Conservation (phyloP, 495 filamentous ascomycete genomes). For the Hypoxylon fuscum region DNA sequence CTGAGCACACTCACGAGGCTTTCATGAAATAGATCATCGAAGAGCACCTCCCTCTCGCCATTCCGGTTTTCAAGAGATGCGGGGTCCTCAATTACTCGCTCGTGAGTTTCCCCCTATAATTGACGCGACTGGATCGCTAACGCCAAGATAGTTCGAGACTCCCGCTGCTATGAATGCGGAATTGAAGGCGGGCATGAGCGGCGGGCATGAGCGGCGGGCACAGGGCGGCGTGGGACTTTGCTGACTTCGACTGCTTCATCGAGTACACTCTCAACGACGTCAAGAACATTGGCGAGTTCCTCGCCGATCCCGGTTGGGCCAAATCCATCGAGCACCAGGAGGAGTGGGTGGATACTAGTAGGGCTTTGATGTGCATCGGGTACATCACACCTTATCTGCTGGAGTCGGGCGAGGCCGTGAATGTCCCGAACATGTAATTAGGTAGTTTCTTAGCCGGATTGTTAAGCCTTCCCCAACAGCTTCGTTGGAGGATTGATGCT, state of each 20-base stretch:
- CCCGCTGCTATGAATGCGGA: slow-evolving; percentile 38
- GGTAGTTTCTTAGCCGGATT: background rate
- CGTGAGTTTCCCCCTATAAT: slow-evolving; percentile 24
- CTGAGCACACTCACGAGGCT: slow-evolving; percentile 43
- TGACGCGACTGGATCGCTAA: background rate
- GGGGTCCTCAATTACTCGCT: slow-evolving; percentile 39
- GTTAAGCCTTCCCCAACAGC: background rate
- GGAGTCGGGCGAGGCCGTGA: slow-evolving; percentile 28
- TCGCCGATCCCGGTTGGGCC: slow-evolving; percentile 44
- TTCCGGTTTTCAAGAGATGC: slow-evolving; percentile 46
- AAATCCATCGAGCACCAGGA: slow-evolving; percentile 39
- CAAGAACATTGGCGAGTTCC: slow-evolving; percentile 34
- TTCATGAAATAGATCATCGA: slow-evolving; percentile 49
- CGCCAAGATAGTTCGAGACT: slow-evolving; percentile 39
- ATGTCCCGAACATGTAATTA: slow-evolving; percentile 2
- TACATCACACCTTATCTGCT: slow-evolving; percentile 36
- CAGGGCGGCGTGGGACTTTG: slow-evolving; percentile 41
- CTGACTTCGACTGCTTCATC: slow-evolving; percentile 48
- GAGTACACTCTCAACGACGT: slow-evolving; percentile 39
- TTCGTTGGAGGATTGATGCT: background rate
- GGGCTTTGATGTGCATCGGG: slow-evolving; percentile 41
- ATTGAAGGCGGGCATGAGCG: slow-evolving; percentile 33
- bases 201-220: slow-evolving; percentile 7
- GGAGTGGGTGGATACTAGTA: slow-evolving; percentile 42
- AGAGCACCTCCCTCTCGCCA: slow-evolving; percentile 43